phyloP scores from a whole-genome alignment of 2,329 filamentous ascomycete species.

The Aureobasidium musti region DNA sequence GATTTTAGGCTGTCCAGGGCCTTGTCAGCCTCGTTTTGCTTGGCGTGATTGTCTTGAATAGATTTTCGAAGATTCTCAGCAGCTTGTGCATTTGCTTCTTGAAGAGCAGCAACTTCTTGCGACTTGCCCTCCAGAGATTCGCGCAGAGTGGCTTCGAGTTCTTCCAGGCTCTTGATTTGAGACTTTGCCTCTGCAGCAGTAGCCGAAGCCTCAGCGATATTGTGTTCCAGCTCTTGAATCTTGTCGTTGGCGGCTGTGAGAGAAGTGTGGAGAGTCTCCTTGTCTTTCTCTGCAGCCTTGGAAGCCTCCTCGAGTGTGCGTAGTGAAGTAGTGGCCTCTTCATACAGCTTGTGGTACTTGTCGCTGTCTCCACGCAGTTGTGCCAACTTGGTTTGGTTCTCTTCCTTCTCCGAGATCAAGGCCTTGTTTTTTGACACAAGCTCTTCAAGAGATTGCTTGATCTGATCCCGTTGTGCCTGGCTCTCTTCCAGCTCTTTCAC shows the following conservation, averaged over 20 bases:
- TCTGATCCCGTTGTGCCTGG: constrained; percentile 34
- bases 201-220: constrained; percentile 3
- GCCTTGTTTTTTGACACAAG: constrained; percentile 17
- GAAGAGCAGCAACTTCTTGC: constrained; percentile 7
- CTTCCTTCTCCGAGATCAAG: constrained; percentile 22
- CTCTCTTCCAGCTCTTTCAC: constrained; percentile 30
- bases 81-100: constrained; percentile 24
- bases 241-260: constrained; percentile 17
- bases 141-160: constrained; percentile 1
- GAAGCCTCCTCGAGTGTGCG: constrained; percentile 13
- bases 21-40: constrained; percentile 19
- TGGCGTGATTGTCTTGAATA: constrained; percentile 16
- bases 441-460: constrained; percentile 25
- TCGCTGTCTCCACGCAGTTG: constrained; percentile 13
- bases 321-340: constrained; percentile 15
- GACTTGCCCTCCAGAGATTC: neutral
- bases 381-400: neutral
- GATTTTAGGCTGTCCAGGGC: constrained; percentile 15
- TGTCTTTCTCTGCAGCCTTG: constrained; percentile 7
- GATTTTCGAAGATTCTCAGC: constrained; percentile 14
- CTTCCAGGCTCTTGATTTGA: constrained; percentile 19
- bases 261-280: constrained; percentile 8
- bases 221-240: constrained; percentile 24
- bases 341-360: constrained; percentile 18
- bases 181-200: constrained; percentile 21